Evolutionary conservation across 2,329 filamentous ascomycete species (phyloP).

Genomic region (Talaromyces amestolkiae): DNA sequence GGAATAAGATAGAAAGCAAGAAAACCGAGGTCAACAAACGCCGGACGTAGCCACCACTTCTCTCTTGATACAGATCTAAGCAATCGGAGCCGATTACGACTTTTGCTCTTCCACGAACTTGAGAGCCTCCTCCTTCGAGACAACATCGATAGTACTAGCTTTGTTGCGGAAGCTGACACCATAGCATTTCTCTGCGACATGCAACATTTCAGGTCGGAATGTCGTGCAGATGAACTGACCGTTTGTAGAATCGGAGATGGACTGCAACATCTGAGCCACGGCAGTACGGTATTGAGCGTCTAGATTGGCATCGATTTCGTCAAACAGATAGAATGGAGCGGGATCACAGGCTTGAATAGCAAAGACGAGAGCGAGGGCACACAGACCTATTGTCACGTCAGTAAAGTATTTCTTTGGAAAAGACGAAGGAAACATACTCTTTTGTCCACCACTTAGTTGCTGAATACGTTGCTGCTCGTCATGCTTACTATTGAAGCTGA

Average conservation of each 20-base stretch:
- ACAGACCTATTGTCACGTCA: constrained; percentile 62
- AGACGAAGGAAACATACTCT: constrained; percentile 62
- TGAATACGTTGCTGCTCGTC: constrained; percentile 98
- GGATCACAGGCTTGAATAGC: constrained; percentile 98
- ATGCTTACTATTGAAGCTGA: constrained; percentile 97
- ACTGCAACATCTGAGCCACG: constrained; percentile 82
- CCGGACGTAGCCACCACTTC: not conserved
- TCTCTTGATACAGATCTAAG: not conserved
- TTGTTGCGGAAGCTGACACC: constrained; percentile 90
- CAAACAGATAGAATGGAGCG: constrained; percentile 97
- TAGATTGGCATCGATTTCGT: constrained; percentile 97
- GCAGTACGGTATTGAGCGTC: constrained; percentile 97
- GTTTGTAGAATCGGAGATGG: constrained; percentile 60
- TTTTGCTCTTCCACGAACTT: constrained; percentile 90
- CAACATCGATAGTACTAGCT: constrained; percentile 89
- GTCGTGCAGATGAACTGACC: constrained; percentile 98
- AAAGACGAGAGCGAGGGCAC: constrained; percentile 95
- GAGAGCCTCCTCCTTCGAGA: constrained; percentile 80
- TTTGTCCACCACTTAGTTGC: constrained; percentile 94
- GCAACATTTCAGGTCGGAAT: constrained; percentile 93
- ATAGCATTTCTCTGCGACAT: constrained; percentile 95
- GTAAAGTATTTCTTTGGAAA: not conserved
- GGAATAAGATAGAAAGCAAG: not conserved
- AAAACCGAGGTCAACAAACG: not conserved
- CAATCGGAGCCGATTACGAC: constrained; percentile 24